phyloP scores from a whole-genome alignment of 495 filamentous ascomycete genomes.

The Penicillium cinerascens region DNA sequence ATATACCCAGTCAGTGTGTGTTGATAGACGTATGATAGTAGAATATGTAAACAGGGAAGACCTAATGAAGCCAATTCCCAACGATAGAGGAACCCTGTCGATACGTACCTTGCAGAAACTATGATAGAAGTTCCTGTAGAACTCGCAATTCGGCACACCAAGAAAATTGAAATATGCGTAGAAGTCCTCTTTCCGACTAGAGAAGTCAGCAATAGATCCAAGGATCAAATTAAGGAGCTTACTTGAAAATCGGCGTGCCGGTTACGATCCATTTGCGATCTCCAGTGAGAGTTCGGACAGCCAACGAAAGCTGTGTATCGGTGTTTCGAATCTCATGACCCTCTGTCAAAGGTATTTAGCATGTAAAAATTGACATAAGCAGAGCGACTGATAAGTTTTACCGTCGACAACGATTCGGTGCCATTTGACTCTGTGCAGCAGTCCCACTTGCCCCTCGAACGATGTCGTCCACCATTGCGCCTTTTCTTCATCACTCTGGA shows the following conservation, averaged over 20 bases:
- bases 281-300: constrained; percentile 51
- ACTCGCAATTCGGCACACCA: constrained; percentile 39
- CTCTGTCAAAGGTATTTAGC: constrained; percentile 12
- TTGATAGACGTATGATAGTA: too few relatives aligned
- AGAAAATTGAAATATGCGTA: constrained; percentile 63
- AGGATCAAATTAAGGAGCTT: not conserved
- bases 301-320: constrained; percentile 40
- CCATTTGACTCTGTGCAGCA: constrained; percentile 49
- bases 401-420: constrained; percentile 60
- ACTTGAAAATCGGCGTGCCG: constrained; percentile 62
- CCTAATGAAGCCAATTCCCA: not conserved
- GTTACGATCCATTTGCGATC: constrained; percentile 57
- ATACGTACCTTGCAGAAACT: constrained; percentile 41
- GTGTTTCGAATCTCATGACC: constrained; percentile 63
- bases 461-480: constrained; percentile 33
- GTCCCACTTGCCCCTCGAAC: constrained; percentile 31
- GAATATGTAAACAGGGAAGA: not conserved
- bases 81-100: not conserved
- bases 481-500: constrained; percentile 24
- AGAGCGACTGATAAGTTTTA: not conserved
- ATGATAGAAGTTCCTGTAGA: constrained; percentile 41
- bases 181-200: constrained; percentile 42
- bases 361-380: too few relatives aligned
- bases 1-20: not conserved
- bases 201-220: not conserved